Evolutionary conservation across 306 rosid genomes (phyloP), one percentile per base, ranked within the genome.

Genomic region (Luffa aegyptiaca): DNA sequence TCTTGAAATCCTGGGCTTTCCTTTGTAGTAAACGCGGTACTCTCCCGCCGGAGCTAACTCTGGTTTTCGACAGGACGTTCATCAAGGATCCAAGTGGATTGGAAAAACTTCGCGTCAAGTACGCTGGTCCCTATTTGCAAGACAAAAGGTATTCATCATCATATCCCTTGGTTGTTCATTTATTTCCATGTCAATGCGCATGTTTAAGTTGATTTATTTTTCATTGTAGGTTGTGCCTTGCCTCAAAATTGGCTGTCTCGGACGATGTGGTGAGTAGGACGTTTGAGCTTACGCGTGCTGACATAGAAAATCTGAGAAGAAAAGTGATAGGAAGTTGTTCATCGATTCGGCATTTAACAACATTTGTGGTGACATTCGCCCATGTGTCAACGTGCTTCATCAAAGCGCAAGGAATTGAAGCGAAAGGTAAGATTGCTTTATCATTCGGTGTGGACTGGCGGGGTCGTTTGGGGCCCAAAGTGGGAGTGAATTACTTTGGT

Each of bases 1-100:
- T 92, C 80, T 12, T 92, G 39, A 90, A 86, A 45, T 88, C 91
- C 1, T 90, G 94, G 92, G 85, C 89, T 76, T 84, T 71, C 45
- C 12, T 84, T 0, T 82, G 86, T 36, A 26, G 52, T 48, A 48
- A 0, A 39, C 42, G 4, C 3, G 0, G 3, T 26, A 9, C 9
- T 51, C 55, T 51, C 18, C 55, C 55, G 11, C 16, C 11, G 5
- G 55, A 12, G 55, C 55, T 51, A 6, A 70, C 84, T 8, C 93
- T 89, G 1, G 59, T 55, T 26, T 78, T 45, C 26, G 88, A 84
- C 35, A 74, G 88, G 69, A 55, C 62, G 1, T 65, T 77, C 1
- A 59, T 78, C 62, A 82, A 4, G 76, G 72, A 39, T 55, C 83
- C 9, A 46, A 1, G 5, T 72, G 81, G 8, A 37, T 81, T 2